phyloP scores from a whole-genome alignment of 164 flowering plant species.

The Aristolochia fimbriata region DNA sequence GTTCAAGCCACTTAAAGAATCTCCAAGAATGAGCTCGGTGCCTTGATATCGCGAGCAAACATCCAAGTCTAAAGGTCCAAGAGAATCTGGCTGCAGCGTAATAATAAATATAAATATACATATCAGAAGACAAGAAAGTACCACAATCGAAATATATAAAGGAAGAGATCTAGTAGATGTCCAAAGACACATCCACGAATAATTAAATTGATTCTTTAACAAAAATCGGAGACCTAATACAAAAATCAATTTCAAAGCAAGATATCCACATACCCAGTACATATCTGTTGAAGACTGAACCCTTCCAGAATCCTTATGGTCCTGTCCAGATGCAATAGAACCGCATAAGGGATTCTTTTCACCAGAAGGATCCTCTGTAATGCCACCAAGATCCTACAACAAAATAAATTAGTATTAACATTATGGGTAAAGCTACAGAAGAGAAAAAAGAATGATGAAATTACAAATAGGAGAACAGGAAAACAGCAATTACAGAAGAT shows the following conservation, averaged over 20 bases:
- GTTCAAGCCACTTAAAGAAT: slow-evolving; percentile 63
- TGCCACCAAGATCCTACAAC: slow-evolving; percentile 38
- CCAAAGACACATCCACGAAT: not conserved
- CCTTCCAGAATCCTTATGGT: slow-evolving; percentile 26
- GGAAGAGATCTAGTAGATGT: not conserved
- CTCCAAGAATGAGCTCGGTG: slow-evolving; percentile 52
- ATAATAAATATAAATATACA: not conserved
- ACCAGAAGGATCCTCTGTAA: slow-evolving; percentile 10
- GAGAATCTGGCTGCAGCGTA: slow-evolving; percentile 74
- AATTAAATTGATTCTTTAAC: not conserved
- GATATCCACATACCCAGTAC: slow-evolving; percentile 59
- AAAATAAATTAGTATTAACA: slow-evolving; percentile 6
- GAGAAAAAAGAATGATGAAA: not conserved
- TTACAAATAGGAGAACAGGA: not conserved
- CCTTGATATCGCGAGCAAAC: slow-evolving; percentile 54
- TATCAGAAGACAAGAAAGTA: not conserved
- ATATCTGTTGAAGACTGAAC: slow-evolving; percentile 54
- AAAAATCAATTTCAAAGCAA: not conserved
- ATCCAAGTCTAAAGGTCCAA: slow-evolving; percentile 89
- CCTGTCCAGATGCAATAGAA: slow-evolving; percentile 17
- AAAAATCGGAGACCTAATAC: not conserved
- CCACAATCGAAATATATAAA: not conserved
- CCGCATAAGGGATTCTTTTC: slow-evolving; percentile 22
- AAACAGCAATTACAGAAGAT: not conserved
- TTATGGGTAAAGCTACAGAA: not conserved